Evolutionary conservation across 768 basidiomycete species (phyloP).

Genomic region (Russula griseocarnosa): DNA sequence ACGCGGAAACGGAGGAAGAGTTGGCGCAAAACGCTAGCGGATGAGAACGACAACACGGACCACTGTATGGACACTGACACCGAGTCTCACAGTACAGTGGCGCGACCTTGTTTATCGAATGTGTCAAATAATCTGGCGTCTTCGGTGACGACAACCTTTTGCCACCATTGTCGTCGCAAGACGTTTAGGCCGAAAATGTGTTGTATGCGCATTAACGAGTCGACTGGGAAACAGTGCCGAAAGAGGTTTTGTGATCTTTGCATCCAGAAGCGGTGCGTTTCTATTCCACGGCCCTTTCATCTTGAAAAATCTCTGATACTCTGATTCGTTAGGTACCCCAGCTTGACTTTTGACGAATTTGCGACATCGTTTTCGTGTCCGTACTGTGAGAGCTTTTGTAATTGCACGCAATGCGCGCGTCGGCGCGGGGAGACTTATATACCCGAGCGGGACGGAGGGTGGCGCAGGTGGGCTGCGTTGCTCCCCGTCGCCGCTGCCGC

Average conservation of each 20-base stretch:
- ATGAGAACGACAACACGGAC: background rate
- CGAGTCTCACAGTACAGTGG: background rate
- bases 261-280: constrained; percentile 24
- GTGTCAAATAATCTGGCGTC: background rate
- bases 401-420: constrained; percentile 45
- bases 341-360: constrained; percentile 37
- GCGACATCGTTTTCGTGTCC: constrained; percentile 43
- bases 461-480: constrained; percentile 12
- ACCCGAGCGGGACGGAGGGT: constrained; percentile 32
- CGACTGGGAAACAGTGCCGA: background rate
- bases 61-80: background rate
- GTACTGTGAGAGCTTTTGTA: constrained; percentile 43
- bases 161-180: constrained; percentile 25
- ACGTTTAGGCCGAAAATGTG: constrained; percentile 17
- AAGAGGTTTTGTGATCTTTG: constrained; percentile 24
- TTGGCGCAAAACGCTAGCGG: constrained; percentile 15
- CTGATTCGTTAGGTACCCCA: constrained; percentile 37
- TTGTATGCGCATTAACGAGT: constrained; percentile 2
- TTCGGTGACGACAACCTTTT: background rate
- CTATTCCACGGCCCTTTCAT: background rate
- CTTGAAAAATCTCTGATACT: background rate
- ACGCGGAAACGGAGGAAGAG: constrained; percentile 9
- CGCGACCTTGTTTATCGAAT: background rate
- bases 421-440: constrained; percentile 48
- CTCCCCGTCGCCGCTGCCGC: background rate